Percentiles rank a stretch among this genome's conserved stretches.
These are phyloP conservation scores for Gnaphalium uliginosum DNA, from an alignment of 129 eudicot genomes.

Conservation along the genomic window DNA sequence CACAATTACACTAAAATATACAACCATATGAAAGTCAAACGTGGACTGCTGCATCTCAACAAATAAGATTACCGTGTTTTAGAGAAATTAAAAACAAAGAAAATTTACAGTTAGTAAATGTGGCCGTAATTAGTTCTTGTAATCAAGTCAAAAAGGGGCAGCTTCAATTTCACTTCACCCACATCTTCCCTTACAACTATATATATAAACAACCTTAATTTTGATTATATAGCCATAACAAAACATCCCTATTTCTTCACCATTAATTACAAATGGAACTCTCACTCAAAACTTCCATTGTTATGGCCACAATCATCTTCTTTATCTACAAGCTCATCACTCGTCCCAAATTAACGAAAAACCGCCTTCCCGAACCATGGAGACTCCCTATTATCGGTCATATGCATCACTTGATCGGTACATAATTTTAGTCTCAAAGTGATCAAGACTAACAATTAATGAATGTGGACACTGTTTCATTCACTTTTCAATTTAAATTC, in stretches of 20 bases:
- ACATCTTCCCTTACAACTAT: neutral
- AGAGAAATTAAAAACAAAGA: too few species aligned
- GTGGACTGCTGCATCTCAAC: neutral
- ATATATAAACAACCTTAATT: neutral
- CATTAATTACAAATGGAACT: neutral
- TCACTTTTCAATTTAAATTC: neutral
- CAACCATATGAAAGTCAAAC: neutral
- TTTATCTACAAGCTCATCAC: slow-evolving; percentile 21
- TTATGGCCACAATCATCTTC: slow-evolving; percentile 30
- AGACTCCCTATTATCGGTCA: slow-evolving; percentile 38
- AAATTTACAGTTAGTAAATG: neutral
- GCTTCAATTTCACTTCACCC: neutral
- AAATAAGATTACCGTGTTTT: neutral
- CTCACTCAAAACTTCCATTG: slow-evolving; percentile 19
- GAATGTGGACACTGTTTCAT: too few species aligned
- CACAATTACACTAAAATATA: too few species aligned
- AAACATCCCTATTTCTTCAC: too few species aligned
- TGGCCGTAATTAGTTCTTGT: neutral
- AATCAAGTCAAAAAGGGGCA: neutral
- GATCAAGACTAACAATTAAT: too few species aligned
- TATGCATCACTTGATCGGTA: slow-evolving; percentile 38
- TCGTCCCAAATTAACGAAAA: slow-evolving; percentile 21
- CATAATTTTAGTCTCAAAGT: neutral
- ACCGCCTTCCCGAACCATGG: slow-evolving; percentile 30
- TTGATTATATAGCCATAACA: too few species aligned